Evolutionary conservation across 1,284 basidiomycete genomes (phyloP).

Genomic region (Fomitopsis pinicola): DNA sequence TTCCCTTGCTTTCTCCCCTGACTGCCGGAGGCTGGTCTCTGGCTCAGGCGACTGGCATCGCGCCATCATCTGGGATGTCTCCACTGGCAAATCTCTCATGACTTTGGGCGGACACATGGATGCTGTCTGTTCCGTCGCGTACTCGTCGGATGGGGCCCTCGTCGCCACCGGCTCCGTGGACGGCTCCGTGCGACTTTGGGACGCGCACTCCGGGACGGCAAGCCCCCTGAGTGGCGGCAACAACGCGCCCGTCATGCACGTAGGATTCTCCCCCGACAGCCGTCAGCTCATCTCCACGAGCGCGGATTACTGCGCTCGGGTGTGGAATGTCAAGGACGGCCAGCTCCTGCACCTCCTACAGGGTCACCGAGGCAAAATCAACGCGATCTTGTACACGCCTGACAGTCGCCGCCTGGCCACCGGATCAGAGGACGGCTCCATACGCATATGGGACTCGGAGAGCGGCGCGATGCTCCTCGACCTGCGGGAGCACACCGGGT

Average conservation of each 20-base stretch:
- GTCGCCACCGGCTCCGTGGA: neutral
- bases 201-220: neutral
- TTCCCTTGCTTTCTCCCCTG: conserved; percentile 16
- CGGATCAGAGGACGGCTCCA: conserved; percentile 9
- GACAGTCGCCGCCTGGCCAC: conserved; percentile 12
- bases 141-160: conserved; percentile 3
- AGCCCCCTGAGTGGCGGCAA: too few relatives aligned
- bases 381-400: conserved; percentile 13
- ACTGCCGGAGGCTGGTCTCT: conserved; percentile 13
- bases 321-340: conserved; percentile 17
- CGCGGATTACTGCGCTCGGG: conserved; percentile 12
- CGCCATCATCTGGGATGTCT: conserved; percentile 6
- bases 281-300: conserved; percentile 13
- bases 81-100: neutral
- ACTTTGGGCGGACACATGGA: neutral
- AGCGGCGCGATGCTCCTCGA: too few relatives aligned
- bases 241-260: neutral
- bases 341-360: neutral
- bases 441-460: conserved; percentile 5
- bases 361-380: conserved; percentile 10
- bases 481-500: conserved; percentile 10
- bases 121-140: neutral
- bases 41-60: conserved; percentile 6
- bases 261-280: conserved; percentile 17
- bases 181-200: conserved; percentile 1